Evolutionary conservation across 495 filamentous ascomycete species (phyloP).

Genomic region (Xylaria venustula): DNA sequence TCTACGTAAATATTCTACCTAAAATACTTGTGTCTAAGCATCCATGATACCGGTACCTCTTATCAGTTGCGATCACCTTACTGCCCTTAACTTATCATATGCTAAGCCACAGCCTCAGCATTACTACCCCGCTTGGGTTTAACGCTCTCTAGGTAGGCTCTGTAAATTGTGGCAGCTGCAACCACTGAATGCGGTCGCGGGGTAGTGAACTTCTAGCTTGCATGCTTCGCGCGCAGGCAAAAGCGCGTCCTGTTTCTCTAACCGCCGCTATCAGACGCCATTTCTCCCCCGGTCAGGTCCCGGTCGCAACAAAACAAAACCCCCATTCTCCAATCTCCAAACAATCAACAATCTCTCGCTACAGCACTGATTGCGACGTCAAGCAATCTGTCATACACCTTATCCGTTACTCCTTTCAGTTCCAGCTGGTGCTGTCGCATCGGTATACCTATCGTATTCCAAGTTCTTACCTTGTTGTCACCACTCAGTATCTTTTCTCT

Average conservation of each 20-base stretch:
- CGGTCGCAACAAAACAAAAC: conserved; percentile 21
- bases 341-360: neutral
- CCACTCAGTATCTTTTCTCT: neutral
- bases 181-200: conserved; percentile 33
- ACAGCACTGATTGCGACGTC: neutral
- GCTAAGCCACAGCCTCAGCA: neutral
- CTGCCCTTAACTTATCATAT: neutral
- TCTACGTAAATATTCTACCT: too few species aligned
- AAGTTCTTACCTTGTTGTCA: neutral
- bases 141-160: neutral
- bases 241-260: conserved; percentile 14
- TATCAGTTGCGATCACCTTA: neutral
- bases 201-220: neutral
- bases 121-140: neutral
- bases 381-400: neutral
- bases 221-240: neutral
- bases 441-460: neutral
- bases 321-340: conserved; percentile 19
- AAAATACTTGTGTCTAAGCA: too few species aligned
- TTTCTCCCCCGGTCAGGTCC: neutral
- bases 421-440: neutral
- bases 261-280: conserved; percentile 1
- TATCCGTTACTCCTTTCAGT: neutral
- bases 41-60: too few species aligned
- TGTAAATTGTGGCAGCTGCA: conserved; percentile 19